Evolutionary conservation across 2,329 filamentous ascomycete species (phyloP).

Genomic region (Apiospora pterosperma): DNA sequence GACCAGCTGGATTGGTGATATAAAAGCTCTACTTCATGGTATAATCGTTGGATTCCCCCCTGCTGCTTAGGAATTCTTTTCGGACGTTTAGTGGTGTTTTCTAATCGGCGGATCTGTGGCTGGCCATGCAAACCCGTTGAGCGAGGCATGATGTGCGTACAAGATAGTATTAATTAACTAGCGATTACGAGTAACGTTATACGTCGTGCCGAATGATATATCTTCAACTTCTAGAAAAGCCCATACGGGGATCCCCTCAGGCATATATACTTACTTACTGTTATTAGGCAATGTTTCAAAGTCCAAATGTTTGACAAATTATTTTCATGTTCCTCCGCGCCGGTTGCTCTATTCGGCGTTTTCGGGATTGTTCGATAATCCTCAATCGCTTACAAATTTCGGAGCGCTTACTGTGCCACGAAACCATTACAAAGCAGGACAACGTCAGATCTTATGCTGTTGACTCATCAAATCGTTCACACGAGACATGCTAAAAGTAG

Average conservation of each 20-base stretch:
- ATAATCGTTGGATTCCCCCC: constrained; percentile 10
- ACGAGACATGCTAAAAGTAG: background rate
- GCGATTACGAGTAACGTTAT: background rate
- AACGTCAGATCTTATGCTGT: background rate
- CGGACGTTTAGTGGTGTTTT: background rate
- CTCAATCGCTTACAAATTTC: background rate
- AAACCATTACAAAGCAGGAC: background rate
- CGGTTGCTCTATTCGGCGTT: background rate
- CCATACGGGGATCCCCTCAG: background rate
- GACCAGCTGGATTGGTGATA: constrained; percentile 9
- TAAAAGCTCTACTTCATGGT: constrained; percentile 5
- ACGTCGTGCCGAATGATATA: background rate
- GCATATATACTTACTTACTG: background rate
- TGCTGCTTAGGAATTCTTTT: background rate
- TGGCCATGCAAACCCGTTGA: background rate
- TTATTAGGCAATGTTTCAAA: background rate
- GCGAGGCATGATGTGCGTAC: background rate
- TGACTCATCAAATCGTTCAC: background rate
- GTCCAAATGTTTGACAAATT: background rate
- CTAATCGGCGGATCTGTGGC: background rate
- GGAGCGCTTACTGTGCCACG: background rate
- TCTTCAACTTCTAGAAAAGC: background rate
- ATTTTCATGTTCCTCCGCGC: background rate
- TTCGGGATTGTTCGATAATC: background rate
- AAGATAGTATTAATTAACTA: too few species aligned